Percentiles rank a stretch among this genome's conserved stretches.
These are phyloP conservation scores for Thermochaetoides dissita DNA, from an alignment of 2,329 filamentous ascomycete species.

Conservation along the genomic window DNA sequence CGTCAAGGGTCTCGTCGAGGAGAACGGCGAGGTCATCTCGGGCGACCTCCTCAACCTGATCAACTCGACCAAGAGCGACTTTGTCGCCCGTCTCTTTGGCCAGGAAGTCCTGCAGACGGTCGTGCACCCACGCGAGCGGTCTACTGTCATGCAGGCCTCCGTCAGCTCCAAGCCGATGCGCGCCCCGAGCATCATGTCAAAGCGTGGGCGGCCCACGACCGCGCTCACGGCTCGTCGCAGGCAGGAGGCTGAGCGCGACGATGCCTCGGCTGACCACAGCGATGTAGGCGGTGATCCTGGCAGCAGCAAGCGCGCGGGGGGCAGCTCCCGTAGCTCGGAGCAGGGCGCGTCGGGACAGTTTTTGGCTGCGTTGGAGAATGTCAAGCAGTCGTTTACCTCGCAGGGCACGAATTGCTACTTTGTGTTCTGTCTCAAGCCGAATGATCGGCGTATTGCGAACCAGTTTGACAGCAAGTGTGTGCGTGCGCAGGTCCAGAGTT, in stretches of 20 bases:
- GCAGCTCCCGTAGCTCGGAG: constrained; percentile 36
- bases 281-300: constrained; percentile 27
- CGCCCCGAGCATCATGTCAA: constrained; percentile 81
- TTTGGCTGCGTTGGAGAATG: constrained; percentile 73
- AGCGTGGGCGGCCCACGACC: constrained; percentile 45
- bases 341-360: constrained; percentile 91
- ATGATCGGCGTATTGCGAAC: constrained; percentile 91
- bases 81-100: constrained; percentile 83
- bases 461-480: constrained; percentile 99
- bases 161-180: constrained; percentile 91
- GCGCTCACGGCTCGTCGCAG: constrained; percentile 16
- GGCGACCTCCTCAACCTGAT: constrained; percentile 93
- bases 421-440: constrained; percentile 92
- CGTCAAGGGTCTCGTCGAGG: constrained; percentile 73
- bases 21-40: constrained; percentile 91
- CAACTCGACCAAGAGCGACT: constrained; percentile 73
- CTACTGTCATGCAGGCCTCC: constrained; percentile 86
- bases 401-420: constrained; percentile 87
- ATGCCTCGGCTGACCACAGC: constrained; percentile 27
- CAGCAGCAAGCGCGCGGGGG: constrained; percentile 25
- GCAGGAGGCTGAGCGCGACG: constrained; percentile 9
- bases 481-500: constrained; percentile 81
- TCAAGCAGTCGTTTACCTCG: constrained; percentile 72
- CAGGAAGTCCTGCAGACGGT: constrained; percentile 88
- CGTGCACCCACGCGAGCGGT: constrained; percentile 80